Base-by-base conservation (phyloP, 305 asterid species). In the Rubia peregrina region DNA sequence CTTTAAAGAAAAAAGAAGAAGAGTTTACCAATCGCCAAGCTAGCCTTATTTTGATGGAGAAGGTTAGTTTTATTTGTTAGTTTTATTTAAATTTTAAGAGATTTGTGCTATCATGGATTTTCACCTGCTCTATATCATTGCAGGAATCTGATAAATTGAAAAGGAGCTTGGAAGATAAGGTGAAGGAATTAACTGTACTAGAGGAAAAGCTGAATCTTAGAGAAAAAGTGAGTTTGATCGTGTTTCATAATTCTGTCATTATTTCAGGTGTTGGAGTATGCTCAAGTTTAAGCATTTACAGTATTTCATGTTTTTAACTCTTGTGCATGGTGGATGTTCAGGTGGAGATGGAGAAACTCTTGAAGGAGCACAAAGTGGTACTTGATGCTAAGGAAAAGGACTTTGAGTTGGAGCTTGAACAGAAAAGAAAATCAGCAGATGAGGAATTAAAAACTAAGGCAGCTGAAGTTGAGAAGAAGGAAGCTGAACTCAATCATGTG, bases 281-380 rank as follows among this genome's bases (percentile, higher is more conserved):
- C 30, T 56, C 51, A 46, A 46, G 51, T 1, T 14, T n/a, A 51
- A 9, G 8, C 46, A 33, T 33, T 4, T 33, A 33, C 36, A 4
- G 10, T 51, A 17, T 17, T 51, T 51, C 10, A 3, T 51, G 59
- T 51, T 42, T 24, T 61, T 76, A 21, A 67, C 46, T 61, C 44
- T 51, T 62, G 14, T 67, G 21, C 62, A 48, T 56, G 71, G 26
- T 21, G 11, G 9, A 12, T 77, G 26, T 63, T 56, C 85, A 95
- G 99, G 76, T 76, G 75, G 98, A 88, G 82, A 83, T 92, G 80
- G 96, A 95, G 88, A 86, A 87, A 77, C 89, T 88, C 74, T 75
- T 90, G 84, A 96, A 91, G 76, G 91, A 95, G 79, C 99, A 95
- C 79, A 85, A 83, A 70, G 60, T 71, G 30, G 44, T 69, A 73